Conservation (phyloP, 2,329 filamentous ascomycete species). For the Cladosporium colombiae region DNA sequence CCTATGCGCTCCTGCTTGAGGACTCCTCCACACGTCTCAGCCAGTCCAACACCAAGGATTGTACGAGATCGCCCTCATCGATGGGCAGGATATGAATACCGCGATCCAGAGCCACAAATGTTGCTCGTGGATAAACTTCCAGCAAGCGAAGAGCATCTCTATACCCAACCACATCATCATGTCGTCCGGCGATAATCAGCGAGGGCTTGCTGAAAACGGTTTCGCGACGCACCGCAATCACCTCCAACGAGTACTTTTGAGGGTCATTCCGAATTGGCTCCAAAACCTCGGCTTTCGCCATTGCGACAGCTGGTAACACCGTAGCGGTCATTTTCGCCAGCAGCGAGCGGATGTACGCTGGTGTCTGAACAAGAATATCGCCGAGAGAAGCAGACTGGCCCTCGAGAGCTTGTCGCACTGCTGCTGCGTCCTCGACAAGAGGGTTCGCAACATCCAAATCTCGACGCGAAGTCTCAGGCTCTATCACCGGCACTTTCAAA, state of each 20-base stretch:
- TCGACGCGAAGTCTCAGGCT: conserved; percentile 11
- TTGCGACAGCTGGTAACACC: conserved; percentile 14
- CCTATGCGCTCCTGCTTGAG: neutral
- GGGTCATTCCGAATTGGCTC: conserved; percentile 3
- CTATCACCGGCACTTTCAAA: conserved; percentile 21
- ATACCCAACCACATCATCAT: conserved; percentile 22
- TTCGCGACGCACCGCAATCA: conserved; percentile 14
- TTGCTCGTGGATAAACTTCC: conserved; percentile 20
- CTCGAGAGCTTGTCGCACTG: neutral
- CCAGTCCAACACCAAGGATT: conserved; percentile 21
- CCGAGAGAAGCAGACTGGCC: conserved; percentile 3
- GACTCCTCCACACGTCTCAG: conserved; percentile 20
- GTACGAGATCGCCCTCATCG: conserved; percentile 20
- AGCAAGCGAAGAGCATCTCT: conserved; percentile 21
- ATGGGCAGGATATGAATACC: conserved; percentile 20
- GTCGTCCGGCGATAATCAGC: conserved; percentile 21
- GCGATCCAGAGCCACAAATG: conserved; percentile 20
- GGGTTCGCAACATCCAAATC: conserved; percentile 18
- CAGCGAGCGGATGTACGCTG: conserved; percentile 16
- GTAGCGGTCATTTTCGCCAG: neutral
- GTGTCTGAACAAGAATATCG: conserved; percentile 21
- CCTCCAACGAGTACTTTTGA: neutral
- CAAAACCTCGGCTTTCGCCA: conserved; percentile 10
- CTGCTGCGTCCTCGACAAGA: conserved; percentile 11
- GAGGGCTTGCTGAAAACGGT: conserved; percentile 20